Conservation (phyloP, 768 basidiomycete species). For the Xanthoconium purpureum region DNA sequence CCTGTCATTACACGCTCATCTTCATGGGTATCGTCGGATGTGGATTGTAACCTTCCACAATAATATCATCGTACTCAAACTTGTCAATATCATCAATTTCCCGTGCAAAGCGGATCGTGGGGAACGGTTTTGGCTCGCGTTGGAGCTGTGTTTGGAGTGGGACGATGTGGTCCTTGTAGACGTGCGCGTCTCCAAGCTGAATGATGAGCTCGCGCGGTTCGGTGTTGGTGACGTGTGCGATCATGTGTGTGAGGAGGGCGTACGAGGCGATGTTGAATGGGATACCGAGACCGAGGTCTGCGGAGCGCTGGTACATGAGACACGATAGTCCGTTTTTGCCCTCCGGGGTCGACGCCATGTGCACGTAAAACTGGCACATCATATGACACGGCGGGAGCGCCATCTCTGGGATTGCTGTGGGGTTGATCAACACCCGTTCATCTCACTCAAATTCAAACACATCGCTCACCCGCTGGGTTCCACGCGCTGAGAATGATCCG, state of each 20-base stretch:
- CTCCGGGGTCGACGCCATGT: slow-evolving; percentile 58
- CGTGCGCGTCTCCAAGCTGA: slow-evolving; percentile 96
- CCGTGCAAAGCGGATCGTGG: slow-evolving; percentile 71
- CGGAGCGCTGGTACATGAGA: slow-evolving; percentile 96
- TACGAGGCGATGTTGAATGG: slow-evolving; percentile 99
- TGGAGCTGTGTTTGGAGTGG: slow-evolving; percentile 81
- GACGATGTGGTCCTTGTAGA: slow-evolving; percentile 88
- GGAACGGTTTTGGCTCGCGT: slow-evolving; percentile 78
- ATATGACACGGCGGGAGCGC: slow-evolving; percentile 98
- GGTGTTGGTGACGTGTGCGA: slow-evolving; percentile 88
- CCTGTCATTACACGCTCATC: slow-evolving; percentile 72
- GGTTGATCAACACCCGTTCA: not conserved
- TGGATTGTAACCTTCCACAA: slow-evolving; percentile 83
- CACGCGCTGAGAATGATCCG: slow-evolving; percentile 94
- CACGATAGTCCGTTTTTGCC: slow-evolving; percentile 79
- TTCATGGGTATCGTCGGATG: slow-evolving; percentile 88
- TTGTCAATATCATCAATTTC: slow-evolving; percentile 73
- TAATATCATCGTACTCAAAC: slow-evolving; percentile 75
- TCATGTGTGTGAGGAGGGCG: slow-evolving; percentile 94
- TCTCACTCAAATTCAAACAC: not conserved
- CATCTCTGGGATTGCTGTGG: slow-evolving; percentile 85
- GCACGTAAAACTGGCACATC: slow-evolving; percentile 99
- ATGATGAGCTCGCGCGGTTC: slow-evolving; percentile 88
- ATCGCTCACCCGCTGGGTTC: slow-evolving; percentile 86
- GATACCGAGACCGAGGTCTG: slow-evolving; percentile 94